Conservation (phyloP, 2,329 filamentous ascomycete species). For the Tolypocladium ovalisporum region DNA sequence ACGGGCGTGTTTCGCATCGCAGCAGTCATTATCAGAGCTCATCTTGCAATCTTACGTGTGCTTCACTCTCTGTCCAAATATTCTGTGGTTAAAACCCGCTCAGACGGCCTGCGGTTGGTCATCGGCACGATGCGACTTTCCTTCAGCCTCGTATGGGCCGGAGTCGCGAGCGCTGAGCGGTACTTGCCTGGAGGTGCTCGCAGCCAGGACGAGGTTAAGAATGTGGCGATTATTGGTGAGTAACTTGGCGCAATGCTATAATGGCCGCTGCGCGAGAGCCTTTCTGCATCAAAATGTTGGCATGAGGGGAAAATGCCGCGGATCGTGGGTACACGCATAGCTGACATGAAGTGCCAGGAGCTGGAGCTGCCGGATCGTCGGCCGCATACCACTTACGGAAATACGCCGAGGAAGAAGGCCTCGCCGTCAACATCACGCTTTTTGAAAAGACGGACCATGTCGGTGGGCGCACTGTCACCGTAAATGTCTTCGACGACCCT, state of each 20-base stretch:
- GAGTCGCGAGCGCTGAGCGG: conserved; percentile 7
- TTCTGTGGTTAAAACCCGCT: background rate
- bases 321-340: background rate
- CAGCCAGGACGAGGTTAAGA: conserved; percentile 13
- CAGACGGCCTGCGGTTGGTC: background rate
- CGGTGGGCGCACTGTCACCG: conserved; percentile 79
- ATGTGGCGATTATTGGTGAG: conserved; percentile 26
- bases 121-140: conserved; percentile 4
- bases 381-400: conserved; percentile 72
- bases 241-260: background rate
- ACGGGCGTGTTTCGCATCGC: background rate
- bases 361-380: conserved; percentile 80
- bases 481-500: conserved; percentile 62
- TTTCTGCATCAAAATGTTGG: background rate
- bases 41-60: background rate
- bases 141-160: conserved; percentile 4
- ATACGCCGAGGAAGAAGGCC: conserved; percentile 50
- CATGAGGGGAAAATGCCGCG: background rate
- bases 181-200: conserved; percentile 3
- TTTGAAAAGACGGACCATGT: conserved; percentile 72
- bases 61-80: background rate
- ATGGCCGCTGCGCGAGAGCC: background rate
- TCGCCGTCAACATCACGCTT: conserved; percentile 68
- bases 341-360: conserved; percentile 43
- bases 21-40: background rate